phyloP scores from a whole-genome alignment of 2,329 filamentous ascomycete genomes.

The Fusarium bactridioides region DNA sequence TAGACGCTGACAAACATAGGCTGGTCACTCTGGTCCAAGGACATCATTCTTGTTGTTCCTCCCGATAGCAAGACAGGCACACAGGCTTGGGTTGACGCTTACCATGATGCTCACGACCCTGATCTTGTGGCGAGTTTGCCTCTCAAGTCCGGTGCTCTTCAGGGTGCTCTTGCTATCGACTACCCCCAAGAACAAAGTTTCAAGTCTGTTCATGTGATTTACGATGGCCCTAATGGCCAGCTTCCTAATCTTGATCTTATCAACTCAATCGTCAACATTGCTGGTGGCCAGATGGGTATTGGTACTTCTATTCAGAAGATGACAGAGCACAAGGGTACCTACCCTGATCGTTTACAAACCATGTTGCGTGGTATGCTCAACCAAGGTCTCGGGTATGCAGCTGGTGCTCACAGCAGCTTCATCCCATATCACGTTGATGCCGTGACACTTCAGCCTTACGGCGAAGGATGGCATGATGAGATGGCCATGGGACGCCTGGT shows the following conservation, averaged over 20 bases:
- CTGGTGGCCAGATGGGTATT: conserved; percentile 91
- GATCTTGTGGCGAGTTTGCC: conserved; percentile 76
- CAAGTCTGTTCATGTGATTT: conserved; percentile 87
- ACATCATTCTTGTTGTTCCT: conserved; percentile 91
- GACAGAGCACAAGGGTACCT: conserved; percentile 82
- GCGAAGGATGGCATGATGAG: conserved; percentile 95
- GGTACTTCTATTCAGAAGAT: conserved; percentile 84
- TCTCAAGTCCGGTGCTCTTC: conserved; percentile 90
- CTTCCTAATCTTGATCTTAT: conserved; percentile 94
- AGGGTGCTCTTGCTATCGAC: conserved; percentile 92
- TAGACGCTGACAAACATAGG: conserved; percentile 53
- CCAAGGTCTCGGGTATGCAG: conserved; percentile 87
- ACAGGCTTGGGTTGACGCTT: conserved; percentile 97
- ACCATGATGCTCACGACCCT: conserved; percentile 86
- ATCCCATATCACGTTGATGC: conserved; percentile 98
- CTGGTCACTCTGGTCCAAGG: conserved; percentile 99
- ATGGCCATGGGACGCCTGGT: conserved; percentile 92
- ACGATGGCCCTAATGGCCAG: conserved; percentile 95
- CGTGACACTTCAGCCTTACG: conserved; percentile 88
- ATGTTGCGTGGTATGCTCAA: conserved; percentile 93
- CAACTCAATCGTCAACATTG: conserved; percentile 90
- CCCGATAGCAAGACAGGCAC: conserved; percentile 89
- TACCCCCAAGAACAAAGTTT: conserved; percentile 87
- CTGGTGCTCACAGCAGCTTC: conserved; percentile 92
- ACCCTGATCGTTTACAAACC: conserved; percentile 82